Evolutionary conservation across 1,284 basidiomycete species (phyloP), one percentile per base, ranked within the genome.

Genomic region (Puccinia triticina): DNA sequence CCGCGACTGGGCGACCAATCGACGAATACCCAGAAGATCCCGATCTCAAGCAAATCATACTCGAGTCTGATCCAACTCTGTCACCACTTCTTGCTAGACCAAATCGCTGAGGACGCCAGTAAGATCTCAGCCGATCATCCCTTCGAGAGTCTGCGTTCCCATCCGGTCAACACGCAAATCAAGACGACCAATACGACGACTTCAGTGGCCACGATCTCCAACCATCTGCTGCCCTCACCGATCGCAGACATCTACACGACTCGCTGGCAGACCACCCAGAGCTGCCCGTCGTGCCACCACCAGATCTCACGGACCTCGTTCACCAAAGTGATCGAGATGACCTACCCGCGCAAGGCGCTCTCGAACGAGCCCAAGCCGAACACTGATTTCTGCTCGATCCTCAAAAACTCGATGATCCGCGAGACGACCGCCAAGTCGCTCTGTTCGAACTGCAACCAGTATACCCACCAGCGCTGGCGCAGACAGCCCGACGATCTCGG

Each of bases 11-110:
- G 64, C 48, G 46, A 73, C 55, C 69, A 59, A 48, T 11, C 53
- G 14, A n/a, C 43, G 16, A 37, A 50, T 59, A 14, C 55, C 14
- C 57, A 57, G 32, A 74, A 83, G 73, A 74, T 83, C 40, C 88
- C 89, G 14, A 90, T 91, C 84, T 89, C 92, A 37, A 91, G 93
- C 84, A 86, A 85, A 73, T 86, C 88, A 3, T 96, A 97, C 85
- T 91, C 92, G 0, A 92, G 93, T 77, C 92, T 95, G 87, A 97
- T 98, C 46, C 97, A 98, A 88, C 91, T 91, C 32, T 96, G 98
- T 88, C 95, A 98, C 87, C 92, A 96, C 37, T 98, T 98, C 89
- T 89, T 98, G 43, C 88, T 98, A 59, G 95, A 96, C 84, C 91
- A 91, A 83, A 89, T 95, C 83, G 90, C 90, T 83, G 89, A 89